Evolutionary conservation across 805 yeast species (phyloP), one percentile per base, ranked within the genome.

Genomic region (Candida awuae): DNA sequence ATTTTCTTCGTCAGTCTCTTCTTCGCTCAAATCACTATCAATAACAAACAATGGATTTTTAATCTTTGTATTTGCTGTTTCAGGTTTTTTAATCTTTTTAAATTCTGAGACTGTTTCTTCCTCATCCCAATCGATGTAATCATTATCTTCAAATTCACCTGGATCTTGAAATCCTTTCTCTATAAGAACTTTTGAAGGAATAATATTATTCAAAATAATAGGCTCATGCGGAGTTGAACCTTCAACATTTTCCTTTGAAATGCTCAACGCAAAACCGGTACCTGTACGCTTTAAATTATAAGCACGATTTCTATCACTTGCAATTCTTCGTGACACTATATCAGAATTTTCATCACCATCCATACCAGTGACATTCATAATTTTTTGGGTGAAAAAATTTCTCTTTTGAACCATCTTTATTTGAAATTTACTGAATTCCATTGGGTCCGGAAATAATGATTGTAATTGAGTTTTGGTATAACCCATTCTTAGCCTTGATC

Each of bases 401-500:
- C 99, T 70, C 56, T 86, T 86, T 49, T 85, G 83, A 1, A 92
- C 97, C 74, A 90, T 84, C 50, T 84, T 78, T 44, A 92, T 84
- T 58, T 92, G 99, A 58, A 92, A 92, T 50, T 73, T 80, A 14
- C 97, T 87, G 52, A 92, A 92, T 44, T 87, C 96, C 75, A 84
- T 70, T 38, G 88, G 76, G 51, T 84, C 70, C 0, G 96, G 94
- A 51, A 90, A 92, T 39, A 86, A 63, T 4, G 73, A 64, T 47
- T 84, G 84, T 26, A 92, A 65, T 53, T 92, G 97, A n/a, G 84
- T 87, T 41, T 87, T 84, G 0, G 90, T 69, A 54, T 84, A 88
- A 1, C 99, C 99, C 95, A 92, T 80, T 63, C 99, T 77, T 55
- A 92, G 70, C 42, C 99, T 65, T 0, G 97, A 88, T 45, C 86